Base-by-base conservation (phyloP, 768 basidiomycete species). In the Leucogyrophana mollusca region DNA sequence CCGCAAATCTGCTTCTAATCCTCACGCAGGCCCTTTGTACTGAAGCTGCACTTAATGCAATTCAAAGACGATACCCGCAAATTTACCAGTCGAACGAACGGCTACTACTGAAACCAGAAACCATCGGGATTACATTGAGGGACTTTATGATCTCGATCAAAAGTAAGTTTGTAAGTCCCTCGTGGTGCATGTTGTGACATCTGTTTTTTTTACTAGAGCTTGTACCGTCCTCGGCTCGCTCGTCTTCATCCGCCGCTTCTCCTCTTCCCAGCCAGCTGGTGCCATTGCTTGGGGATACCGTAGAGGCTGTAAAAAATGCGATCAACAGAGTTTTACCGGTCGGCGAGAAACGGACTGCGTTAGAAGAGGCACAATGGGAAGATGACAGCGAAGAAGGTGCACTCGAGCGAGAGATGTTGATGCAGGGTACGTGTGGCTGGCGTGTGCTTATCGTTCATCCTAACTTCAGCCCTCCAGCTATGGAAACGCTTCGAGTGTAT, bases 131-230 rank as follows among this genome's bases (percentile, higher is more conserved):
- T 14, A 80, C 85, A 25, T 73, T 96, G 40, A 76, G 90, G 33
- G 96, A 99, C 63, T 99, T 99, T 61, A 92, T 97, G 92, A 87
- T 95, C 57, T 91, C 95, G 2, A 82, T 96, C 46, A 93, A 96
- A 67, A 95, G 95, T 96, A 57, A 43, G 85, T 72, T 22, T 18
- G 2, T 17, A 21, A 5, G 46, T 20, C n/a, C 18, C 4, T 8
- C 32, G 9, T 22, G 32, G 22, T 18, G 16, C 5, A 30, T 21
- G 13, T 17, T 2, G 39, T 30, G 13, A n/a, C n/a, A 22, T 39
- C 43, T 38, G 21, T 18, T 32, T 49, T 46, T 34, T 9, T 58
- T 37, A 34, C 34, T 44, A 97, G 95, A 94, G 62, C 76, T 98
- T 22, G 86, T 97, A 0, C 96, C 96, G 0, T 96, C 96, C 0